A percentile compares a stretch with the other conserved stretches of the same genome.
These are phyloP conservation scores for Harringtonia aguacate DNA, from an alignment of 2,329 filamentous ascomycete species.

Conservation along the genomic window DNA sequence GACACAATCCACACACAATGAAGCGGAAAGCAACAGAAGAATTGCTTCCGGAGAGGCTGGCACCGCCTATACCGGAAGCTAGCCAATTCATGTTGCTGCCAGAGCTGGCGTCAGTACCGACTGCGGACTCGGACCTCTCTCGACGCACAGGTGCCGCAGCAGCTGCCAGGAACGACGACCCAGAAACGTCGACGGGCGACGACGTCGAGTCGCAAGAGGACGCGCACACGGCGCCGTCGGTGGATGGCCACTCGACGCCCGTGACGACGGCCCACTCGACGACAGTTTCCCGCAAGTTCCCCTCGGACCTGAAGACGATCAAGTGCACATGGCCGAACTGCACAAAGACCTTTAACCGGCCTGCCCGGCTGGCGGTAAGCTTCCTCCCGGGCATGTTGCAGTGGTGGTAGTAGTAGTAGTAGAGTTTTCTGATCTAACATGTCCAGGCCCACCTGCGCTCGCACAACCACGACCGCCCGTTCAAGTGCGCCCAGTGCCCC, in stretches of 20 bases:
- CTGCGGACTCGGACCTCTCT: no score
- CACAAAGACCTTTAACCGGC: slow-evolving; percentile 77
- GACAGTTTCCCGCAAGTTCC: slow-evolving; percentile 27
- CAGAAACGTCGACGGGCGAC: neutral
- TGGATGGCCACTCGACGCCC: slow-evolving; percentile 6
- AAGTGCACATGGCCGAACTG: slow-evolving; percentile 66
- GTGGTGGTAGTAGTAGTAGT: no score
- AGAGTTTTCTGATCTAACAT: no score
- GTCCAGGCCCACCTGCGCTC: slow-evolving; percentile 60
- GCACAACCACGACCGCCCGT: slow-evolving; percentile 77
- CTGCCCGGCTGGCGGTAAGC: slow-evolving; percentile 54
- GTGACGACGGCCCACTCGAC: slow-evolving; percentile 8
- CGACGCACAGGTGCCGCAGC: no score
- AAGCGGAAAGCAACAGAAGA: slow-evolving; percentile 11
- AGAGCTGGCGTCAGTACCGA: no score
- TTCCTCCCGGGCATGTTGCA: neutral
- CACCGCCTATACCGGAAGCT: neutral
- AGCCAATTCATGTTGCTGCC: neutral
- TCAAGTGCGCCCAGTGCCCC: slow-evolving; percentile 62
- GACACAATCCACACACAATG: slow-evolving; percentile 1
- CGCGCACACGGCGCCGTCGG: neutral
- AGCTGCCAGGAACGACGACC: neutral
- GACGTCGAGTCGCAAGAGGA: slow-evolving; percentile 4
- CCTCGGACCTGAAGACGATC: slow-evolving; percentile 67
- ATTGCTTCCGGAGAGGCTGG: slow-evolving; percentile 1